phyloP scores from a whole-genome alignment of 805 yeast species.

The Cyberlindnera sargentensis region DNA sequence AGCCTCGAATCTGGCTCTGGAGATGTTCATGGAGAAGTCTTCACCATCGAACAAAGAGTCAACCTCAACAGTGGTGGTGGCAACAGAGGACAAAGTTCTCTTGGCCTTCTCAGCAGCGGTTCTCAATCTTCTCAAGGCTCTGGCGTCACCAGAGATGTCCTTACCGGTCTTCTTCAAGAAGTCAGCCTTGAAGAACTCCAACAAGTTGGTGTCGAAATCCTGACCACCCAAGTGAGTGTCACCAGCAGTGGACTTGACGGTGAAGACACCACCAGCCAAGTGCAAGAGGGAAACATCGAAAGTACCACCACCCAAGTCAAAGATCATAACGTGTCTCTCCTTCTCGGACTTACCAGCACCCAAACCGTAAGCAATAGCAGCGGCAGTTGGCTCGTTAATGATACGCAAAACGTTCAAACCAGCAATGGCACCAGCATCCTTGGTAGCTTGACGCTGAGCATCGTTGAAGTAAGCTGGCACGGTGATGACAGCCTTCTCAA shows the following conservation, averaged over 20 bases:
- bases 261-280: conserved; percentile 94
- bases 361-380: conserved; percentile 98
- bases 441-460: conserved; percentile 77
- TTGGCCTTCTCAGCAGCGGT: conserved; percentile 99
- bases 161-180: conserved; percentile 93
- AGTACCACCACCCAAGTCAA: conserved; percentile 99
- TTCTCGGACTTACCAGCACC: conserved; percentile 79
- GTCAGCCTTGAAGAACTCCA: conserved; percentile 87
- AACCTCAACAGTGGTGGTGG: conserved; percentile 94
- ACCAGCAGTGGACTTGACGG: conserved; percentile 98
- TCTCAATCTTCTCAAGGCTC: conserved; percentile 97
- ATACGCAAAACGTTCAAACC: conserved; percentile 73
- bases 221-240: conserved; percentile 99
- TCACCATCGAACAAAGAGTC: conserved; percentile 94
- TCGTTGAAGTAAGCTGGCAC: conserved; percentile 80
- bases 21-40: conserved; percentile 87
- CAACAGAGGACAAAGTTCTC: conserved; percentile 94
- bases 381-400: conserved; percentile 86
- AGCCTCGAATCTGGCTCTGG: conserved; percentile 98
- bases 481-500: conserved; percentile 70
- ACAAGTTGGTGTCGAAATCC: conserved; percentile 95
- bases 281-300: conserved; percentile 92
- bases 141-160: conserved; percentile 84
- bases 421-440: conserved; percentile 76
- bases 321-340: conserved; percentile 85